These are phyloP conservation scores for Tuber indicum DNA, from an alignment of 495 filamentous ascomycete genomes.

Conservation along the genomic window DNA sequence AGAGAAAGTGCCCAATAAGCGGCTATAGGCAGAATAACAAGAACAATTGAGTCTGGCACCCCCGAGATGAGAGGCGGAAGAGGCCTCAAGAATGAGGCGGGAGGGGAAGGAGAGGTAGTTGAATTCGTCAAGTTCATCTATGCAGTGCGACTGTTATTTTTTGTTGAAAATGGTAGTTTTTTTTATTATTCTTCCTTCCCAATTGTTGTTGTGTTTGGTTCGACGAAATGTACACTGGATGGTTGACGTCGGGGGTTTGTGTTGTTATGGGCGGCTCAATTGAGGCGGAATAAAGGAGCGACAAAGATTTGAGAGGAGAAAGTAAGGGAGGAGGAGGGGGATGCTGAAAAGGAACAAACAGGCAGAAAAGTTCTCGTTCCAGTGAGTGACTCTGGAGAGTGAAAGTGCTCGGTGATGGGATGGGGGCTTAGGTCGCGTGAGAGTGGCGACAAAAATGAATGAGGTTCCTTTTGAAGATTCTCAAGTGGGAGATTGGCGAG, in stretches of 20 bases:
- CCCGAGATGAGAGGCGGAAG: slow-evolving; percentile 64
- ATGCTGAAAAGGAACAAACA: neutral
- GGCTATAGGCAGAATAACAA: slow-evolving; percentile 66
- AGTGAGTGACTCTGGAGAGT: neutral
- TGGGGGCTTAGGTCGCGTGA: slow-evolving; percentile 18
- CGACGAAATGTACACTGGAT: neutral
- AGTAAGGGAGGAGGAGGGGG: neutral
- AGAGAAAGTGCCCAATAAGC: slow-evolving; percentile 86
- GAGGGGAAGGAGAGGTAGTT: slow-evolving; percentile 65
- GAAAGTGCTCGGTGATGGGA: neutral
- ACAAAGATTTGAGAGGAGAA: slow-evolving; percentile 3
- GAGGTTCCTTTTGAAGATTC: neutral
- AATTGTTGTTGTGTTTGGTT: neutral
- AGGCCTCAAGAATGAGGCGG: slow-evolving; percentile 60
- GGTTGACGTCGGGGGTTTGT: neutral
- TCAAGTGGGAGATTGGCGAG: neutral
- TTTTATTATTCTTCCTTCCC: neutral
- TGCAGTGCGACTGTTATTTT: neutral
- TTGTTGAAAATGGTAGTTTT: neutral
- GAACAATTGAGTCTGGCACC: slow-evolving; percentile 72
- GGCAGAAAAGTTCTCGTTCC: neutral
- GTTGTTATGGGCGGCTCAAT: slow-evolving; percentile 4
- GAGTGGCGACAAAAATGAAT: slow-evolving; percentile 18
- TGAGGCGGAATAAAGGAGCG: slow-evolving; percentile 10
- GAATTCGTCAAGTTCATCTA: slow-evolving; percentile 39